These are phyloP conservation scores for Coprinellus micaceus DNA, from an alignment of 768 basidiomycete genomes.

Conservation along the genomic window DNA sequence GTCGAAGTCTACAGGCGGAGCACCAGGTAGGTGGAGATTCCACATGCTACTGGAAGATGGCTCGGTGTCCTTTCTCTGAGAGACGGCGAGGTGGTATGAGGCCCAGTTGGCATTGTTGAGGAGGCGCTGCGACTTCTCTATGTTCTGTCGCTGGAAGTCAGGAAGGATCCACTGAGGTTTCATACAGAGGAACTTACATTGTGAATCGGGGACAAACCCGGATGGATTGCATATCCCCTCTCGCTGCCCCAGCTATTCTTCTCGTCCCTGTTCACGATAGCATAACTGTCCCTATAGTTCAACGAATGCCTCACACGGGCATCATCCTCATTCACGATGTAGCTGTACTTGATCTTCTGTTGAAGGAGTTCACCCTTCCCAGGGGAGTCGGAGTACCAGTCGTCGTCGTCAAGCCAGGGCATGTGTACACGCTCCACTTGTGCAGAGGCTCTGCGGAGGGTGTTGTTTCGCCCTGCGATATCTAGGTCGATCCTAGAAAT, in stretches of 20 bases:
- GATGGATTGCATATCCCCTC: conserved; percentile 59
- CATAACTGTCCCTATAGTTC: conserved; percentile 57
- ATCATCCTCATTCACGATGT: conserved; percentile 50
- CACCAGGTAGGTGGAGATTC: conserved; percentile 60
- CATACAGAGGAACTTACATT: too few relatives aligned
- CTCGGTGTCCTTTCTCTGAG: conserved; percentile 58
- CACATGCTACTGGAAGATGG: conserved; percentile 54
- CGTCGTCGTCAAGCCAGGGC: conserved; percentile 54
- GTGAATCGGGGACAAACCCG: conserved; percentile 52
- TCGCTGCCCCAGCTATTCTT: conserved; percentile 55
- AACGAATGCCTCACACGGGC: conserved; percentile 46
- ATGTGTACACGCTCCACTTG: conserved; percentile 45
- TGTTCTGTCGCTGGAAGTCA: conserved; percentile 43
- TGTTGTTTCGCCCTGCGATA: conserved; percentile 55
- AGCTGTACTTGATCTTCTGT: conserved; percentile 46
- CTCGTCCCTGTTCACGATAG: conserved; percentile 51
- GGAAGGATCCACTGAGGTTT: too few relatives aligned
- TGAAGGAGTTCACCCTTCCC: conserved; percentile 40
- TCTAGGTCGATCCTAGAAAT: conserved; percentile 56
- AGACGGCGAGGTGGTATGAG: conserved; percentile 57
- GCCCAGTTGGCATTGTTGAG: conserved; percentile 66
- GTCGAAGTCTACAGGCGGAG: conserved; percentile 54
- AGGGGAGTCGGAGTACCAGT: conserved; percentile 40
- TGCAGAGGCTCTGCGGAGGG: conserved; percentile 48
- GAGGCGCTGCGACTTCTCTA: conserved; percentile 56